A percentile compares a stretch with the other conserved stretches of the same genome.
phyloP scores from a whole-genome alignment of 306 rosid genomes.

The Sicyos baderoa region DNA sequence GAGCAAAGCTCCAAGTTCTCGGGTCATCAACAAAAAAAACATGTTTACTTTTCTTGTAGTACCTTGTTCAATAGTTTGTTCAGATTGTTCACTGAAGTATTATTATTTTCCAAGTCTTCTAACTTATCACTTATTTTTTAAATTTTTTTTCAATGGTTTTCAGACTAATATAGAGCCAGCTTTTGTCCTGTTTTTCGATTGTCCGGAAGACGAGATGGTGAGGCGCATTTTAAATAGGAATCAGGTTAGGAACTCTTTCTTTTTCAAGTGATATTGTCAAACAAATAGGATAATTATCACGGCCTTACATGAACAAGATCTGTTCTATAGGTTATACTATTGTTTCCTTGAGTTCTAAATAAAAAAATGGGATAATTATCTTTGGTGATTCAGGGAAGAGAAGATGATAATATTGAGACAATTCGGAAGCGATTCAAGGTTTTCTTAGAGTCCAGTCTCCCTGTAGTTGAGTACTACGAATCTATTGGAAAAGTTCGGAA shows the following conservation, averaged over 20 bases:
- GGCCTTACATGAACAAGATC: too few relatives aligned
- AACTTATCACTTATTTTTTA: background rate
- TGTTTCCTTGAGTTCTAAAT: too few relatives aligned
- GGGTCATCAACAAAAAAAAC: background rate
- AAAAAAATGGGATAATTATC: background rate
- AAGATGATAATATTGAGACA: constrained; percentile 89
- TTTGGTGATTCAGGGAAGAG: constrained; percentile 61
- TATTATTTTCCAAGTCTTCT: background rate
- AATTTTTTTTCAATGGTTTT: too few relatives aligned
- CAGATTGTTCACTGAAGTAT: background rate
- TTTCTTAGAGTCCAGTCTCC: constrained; percentile 80
- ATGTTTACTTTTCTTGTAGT: background rate
- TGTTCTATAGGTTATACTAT: too few relatives aligned
- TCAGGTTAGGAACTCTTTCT: constrained; percentile 47
- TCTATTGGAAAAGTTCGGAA: constrained; percentile 50
- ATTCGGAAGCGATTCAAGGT: constrained; percentile 88
- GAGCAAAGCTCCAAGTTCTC: too few relatives aligned
- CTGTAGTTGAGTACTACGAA: constrained; percentile 64
- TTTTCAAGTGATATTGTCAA: background rate
- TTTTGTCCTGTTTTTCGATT: constrained; percentile 70
- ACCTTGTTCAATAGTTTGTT: background rate
- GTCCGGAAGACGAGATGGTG: constrained; percentile 89
- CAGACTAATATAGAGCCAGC: constrained; percentile 89
- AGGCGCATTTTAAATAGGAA: constrained; percentile 74
- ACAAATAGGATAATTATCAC: background rate